These are phyloP conservation scores for Solanum arcanum DNA, from an alignment of 257 asterid genomes.

Conservation along the genomic window DNA sequence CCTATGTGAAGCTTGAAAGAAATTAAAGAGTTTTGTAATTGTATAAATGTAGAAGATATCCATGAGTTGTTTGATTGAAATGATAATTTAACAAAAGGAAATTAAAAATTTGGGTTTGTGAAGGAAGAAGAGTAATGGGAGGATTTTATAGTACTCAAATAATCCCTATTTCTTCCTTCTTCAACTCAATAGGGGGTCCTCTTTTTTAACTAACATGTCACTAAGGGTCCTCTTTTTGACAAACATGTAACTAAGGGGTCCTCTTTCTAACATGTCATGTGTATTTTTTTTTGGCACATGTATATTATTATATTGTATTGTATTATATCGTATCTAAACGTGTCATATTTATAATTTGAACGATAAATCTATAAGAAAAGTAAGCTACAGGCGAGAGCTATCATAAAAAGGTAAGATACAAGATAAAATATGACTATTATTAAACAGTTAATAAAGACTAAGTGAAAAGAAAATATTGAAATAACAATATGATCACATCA, in stretches of 20 bases:
- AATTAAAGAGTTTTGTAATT: not conserved
- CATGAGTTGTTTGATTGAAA: not conserved
- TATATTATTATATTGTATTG: too few species aligned
- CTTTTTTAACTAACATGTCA: not conserved
- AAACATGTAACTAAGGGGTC: not conserved
- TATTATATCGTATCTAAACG: too few species aligned
- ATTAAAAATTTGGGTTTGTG: not conserved
- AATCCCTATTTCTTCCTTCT: not conserved
- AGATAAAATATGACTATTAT: too few species aligned
- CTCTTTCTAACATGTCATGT: not conserved
- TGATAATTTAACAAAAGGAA: not conserved
- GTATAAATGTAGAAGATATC: not conserved
- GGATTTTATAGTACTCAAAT: not conserved
- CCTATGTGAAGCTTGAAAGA: not conserved
- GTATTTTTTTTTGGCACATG: too few species aligned
- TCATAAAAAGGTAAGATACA: too few species aligned
- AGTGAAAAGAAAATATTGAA: too few species aligned
- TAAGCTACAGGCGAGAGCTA: too few species aligned
- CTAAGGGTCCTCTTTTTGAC: not conserved
- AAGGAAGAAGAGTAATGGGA: not conserved
- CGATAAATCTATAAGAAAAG: too few species aligned
- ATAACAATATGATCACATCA: too few species aligned
- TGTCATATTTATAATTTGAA: not conserved
- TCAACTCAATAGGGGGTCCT: not conserved
- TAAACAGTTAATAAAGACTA: too few species aligned